Conservation (phyloP, 148 eudicot species). For the Dysphania ambrosioides region DNA sequence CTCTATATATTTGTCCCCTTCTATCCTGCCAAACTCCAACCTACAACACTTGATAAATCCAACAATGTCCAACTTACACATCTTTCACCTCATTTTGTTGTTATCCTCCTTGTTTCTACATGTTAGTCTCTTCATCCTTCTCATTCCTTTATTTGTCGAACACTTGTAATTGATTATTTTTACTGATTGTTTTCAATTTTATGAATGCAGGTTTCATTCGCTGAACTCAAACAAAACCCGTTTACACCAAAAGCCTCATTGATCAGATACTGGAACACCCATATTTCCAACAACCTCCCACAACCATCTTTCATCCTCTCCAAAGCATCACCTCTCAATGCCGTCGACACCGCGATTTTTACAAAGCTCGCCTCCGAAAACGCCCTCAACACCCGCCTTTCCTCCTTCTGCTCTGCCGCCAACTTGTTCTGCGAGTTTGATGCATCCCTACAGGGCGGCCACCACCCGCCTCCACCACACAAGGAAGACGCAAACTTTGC, state of each 20-base stretch:
- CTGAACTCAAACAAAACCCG: slow-evolving; percentile 41
- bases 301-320: slow-evolving; percentile 58
- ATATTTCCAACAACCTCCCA: slow-evolving; percentile 47
- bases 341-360: slow-evolving; percentile 43
- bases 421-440: slow-evolving; percentile 57
- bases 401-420: slow-evolving; percentile 71
- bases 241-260: slow-evolving; percentile 74
- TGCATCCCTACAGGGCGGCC: not conserved
- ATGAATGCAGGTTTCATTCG: slow-evolving; percentile 45
- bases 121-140: slow-evolving; percentile 11
- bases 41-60: slow-evolving; percentile 12
- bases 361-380: slow-evolving; percentile 50
- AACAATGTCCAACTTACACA: slow-evolving; percentile 26
- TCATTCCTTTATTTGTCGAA: not conserved
- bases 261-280: slow-evolving; percentile 73
- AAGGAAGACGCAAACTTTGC: slow-evolving; percentile 42
- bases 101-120: slow-evolving; percentile 22
- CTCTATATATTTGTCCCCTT: slow-evolving; percentile 33
- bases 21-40: slow-evolving; percentile 21
- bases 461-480: not conserved
- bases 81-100: slow-evolving; percentile 18
- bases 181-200: not conserved
- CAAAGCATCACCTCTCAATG: slow-evolving; percentile 73
- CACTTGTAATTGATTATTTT: not conserved
- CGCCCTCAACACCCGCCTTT: slow-evolving; percentile 42